Evolutionary conservation across 805 yeast genomes (phyloP).

Genomic region (Cephaloascus fragrans): DNA sequence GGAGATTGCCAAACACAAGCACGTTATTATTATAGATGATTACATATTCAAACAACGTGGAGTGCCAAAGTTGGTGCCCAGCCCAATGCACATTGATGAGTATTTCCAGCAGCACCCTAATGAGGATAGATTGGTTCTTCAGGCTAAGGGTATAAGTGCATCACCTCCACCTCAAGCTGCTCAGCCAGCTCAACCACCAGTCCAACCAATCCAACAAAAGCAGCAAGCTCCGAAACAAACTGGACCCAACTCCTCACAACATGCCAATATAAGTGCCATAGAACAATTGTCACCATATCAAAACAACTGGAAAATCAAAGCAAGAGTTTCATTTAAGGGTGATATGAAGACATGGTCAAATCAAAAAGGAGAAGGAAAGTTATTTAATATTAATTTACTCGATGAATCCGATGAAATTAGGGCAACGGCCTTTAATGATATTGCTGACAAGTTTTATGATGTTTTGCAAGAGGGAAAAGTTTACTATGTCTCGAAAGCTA

Average conservation of each 20-base stretch:
- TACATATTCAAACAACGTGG: slow-evolving; percentile 29
- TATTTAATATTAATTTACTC: slow-evolving; percentile 77
- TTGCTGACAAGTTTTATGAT: slow-evolving; percentile 71
- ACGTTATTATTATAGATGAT: slow-evolving; percentile 37
- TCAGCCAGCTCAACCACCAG: slow-evolving; percentile 4
- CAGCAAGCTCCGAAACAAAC: slow-evolving; percentile 6
- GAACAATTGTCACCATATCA: slow-evolving; percentile 89
- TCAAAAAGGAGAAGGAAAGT: slow-evolving; percentile 79
- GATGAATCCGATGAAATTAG: slow-evolving; percentile 95
- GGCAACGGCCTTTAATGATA: slow-evolving; percentile 88
- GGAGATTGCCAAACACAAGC: slow-evolving; percentile 37
- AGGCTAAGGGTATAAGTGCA: slow-evolving; percentile 10
- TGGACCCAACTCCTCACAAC: slow-evolving; percentile 4
- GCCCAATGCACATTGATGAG: slow-evolving; percentile 39
- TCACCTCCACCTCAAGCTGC: slow-evolving; percentile 7
- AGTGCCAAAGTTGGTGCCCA: slow-evolving; percentile 25
- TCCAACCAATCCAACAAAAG: slow-evolving; percentile 4
- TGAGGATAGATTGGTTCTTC: slow-evolving; percentile 23
- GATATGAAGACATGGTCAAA: slow-evolving; percentile 86
- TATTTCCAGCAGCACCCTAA: slow-evolving; percentile 52
- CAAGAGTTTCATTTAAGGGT: slow-evolving; percentile 80
- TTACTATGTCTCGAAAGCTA: slow-evolving; percentile 72
- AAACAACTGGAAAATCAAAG: slow-evolving; percentile 86
- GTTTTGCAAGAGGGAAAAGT: slow-evolving; percentile 81
- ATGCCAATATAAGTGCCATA: slow-evolving; percentile 52